Conservation (phyloP, 2,329 filamentous ascomycete species). For the Diaporthe citriasiana region DNA sequence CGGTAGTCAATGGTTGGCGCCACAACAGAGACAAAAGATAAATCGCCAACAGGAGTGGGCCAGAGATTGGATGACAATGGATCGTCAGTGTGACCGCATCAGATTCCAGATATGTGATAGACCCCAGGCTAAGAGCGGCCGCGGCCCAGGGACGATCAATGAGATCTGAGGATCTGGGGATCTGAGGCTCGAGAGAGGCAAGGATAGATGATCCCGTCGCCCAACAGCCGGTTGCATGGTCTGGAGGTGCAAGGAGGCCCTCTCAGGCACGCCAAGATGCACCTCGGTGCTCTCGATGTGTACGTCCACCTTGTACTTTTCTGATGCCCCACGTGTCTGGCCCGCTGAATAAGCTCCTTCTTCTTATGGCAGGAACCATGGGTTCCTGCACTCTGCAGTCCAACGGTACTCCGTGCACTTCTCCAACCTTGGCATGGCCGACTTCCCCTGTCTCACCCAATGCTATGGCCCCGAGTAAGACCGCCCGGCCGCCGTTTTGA, state of each 20-base stretch:
- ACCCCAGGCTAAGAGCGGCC: neutral
- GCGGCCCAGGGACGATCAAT: neutral
- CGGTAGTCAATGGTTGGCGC: neutral
- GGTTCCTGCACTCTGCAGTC: constrained; percentile 9
- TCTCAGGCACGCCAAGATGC: too few species aligned
- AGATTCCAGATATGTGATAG: constrained; percentile 19
- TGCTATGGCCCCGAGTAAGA: neutral
- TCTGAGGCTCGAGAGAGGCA: neutral
- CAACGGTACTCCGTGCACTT: neutral
- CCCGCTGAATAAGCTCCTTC: constrained; percentile 39
- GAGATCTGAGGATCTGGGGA: neutral
- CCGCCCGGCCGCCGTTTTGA: neutral
- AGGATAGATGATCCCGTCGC: neutral
- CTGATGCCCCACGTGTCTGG: constrained; percentile 13
- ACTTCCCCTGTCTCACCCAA: neutral
- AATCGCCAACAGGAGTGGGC: neutral
- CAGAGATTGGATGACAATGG: constrained; percentile 15
- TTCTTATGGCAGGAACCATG: constrained; percentile 10
- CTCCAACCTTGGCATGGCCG: neutral
- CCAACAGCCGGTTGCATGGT: neutral
- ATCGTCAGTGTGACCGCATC: constrained; percentile 15
- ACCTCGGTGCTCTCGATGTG: too few species aligned
- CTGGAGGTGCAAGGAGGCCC: too few species aligned
- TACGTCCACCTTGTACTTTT: neutral
- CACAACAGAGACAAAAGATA: neutral